phyloP scores from a whole-genome alignment of 2,329 filamentous ascomycete species.

The Biscogniauxia sp. region DNA sequence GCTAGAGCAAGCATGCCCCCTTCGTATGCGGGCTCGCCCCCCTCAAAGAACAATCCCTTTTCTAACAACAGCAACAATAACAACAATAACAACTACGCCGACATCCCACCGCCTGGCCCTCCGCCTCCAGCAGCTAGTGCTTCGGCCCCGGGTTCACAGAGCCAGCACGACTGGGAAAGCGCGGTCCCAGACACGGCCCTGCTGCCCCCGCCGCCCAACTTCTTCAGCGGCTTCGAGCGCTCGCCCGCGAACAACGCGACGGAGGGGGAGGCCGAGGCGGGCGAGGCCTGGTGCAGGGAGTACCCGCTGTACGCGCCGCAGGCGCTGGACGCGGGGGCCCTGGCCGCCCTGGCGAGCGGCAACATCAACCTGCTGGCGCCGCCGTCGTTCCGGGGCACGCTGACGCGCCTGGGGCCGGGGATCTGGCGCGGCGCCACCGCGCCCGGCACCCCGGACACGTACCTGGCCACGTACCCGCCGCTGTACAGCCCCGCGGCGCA shows the following conservation, averaged over 20 bases:
- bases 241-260: conserved; percentile 70
- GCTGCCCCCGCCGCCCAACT: conserved; percentile 68
- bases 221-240: conserved; percentile 60
- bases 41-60: not conserved
- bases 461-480: conserved; percentile 66
- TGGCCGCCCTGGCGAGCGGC: conserved; percentile 46
- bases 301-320: conserved; percentile 59
- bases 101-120: conserved; percentile 28
- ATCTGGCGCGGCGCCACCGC: conserved; percentile 47
- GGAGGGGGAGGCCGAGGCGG: conserved; percentile 60
- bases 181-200: conserved; percentile 71
- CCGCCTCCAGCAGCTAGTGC: conserved; percentile 11
- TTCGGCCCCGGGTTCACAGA: not conserved
- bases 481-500: conserved; percentile 63
- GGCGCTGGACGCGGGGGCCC: conserved; percentile 44
- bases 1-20: conserved; percentile 23
- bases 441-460: conserved; percentile 54
- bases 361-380: conserved; percentile 57
- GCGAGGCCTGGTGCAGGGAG: conserved; percentile 61
- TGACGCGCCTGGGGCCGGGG: conserved; percentile 47
- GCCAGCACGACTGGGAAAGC: conserved; percentile 69
- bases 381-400: conserved; percentile 43
- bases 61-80: conserved; percentile 3
- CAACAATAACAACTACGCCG: conserved; percentile 17
- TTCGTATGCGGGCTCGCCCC: not conserved